Evolutionary conservation across 2,329 filamentous ascomycete genomes (phyloP), one percentile per base, ranked within the genome.

Genomic region (Colletotrichum incanum): DNA sequence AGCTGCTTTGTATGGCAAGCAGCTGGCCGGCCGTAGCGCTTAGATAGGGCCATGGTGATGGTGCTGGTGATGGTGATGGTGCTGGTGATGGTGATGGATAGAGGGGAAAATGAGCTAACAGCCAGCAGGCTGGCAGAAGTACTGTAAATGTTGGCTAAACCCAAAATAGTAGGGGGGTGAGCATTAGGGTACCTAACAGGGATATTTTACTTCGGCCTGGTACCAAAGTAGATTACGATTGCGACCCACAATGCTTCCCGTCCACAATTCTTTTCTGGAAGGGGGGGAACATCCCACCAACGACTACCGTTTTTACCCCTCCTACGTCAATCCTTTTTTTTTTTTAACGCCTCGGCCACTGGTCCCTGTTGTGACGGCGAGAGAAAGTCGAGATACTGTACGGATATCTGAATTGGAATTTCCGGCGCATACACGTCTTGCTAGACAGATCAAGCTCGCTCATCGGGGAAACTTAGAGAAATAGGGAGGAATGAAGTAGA

Each of bases 301-400:
- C 65, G 60, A 50, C 37, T 18, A 45, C 16, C 16, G 39, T 59
- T 20, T 18, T 61, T 72, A 72, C 70, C 70, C 70, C 70, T 72
- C 70, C 65, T 72, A 72, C 70, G 70, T 72, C 70, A 72, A 72
- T 54, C 60, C 6, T 31, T 60, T 69, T 65, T 54, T 65, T 60
- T 65, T 65, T 64, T 41, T 45, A 41, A 67, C 49, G 23, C 39
- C 56, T 67, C 28, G 55, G 55, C 69, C 58, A 63, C 41, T 59
- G 52, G 59, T 58, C 52, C 58, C 34, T 49, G 43, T 39, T 43
- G 64, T 62, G 55, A 71, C 47, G 49, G 52, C 63, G 55, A 41
- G 34, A 26, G 63, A 37, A 6, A 54, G 66, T 37, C 20, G 28
- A 52, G n/a, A 41, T 41, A 52, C 14, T 14, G 26, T 8, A 39